Percentiles rank a stretch among this genome's conserved stretches.
Conservation (phyloP, 208 protist genomes). For the Wallacemonas rigidus region DNA sequence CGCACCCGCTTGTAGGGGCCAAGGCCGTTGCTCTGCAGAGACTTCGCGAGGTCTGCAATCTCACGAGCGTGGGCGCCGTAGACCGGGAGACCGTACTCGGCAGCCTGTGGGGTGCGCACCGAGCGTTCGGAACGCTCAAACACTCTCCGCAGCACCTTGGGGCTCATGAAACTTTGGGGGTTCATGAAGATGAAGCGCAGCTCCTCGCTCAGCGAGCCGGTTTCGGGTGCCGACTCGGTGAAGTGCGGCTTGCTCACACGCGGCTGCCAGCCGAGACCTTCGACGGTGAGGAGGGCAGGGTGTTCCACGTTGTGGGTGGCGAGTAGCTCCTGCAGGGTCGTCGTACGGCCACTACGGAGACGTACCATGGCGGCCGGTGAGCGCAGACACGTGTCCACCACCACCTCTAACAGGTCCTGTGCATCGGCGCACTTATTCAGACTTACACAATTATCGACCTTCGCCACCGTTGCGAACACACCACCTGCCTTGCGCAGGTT, state of each 20-base stretch:
- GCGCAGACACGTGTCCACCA: conserved; percentile 71
- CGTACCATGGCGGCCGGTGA: conserved; percentile 53
- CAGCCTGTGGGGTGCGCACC: conserved; percentile 50
- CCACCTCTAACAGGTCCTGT: conserved; percentile 81
- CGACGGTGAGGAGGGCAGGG: conserved; percentile 70
- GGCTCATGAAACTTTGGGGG: conserved; percentile 54
- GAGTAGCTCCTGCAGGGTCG: conserved; percentile 82
- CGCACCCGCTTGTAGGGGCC: conserved; percentile 82
- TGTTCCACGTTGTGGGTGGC: conserved; percentile 53
- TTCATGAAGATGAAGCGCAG: conserved; percentile 82
- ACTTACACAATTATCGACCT: conserved; percentile 84
- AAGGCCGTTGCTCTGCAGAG: conserved; percentile 49
- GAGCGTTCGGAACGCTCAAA: conserved; percentile 60
- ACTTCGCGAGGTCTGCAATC: conserved; percentile 58
- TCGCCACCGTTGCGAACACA: conserved; percentile 79
- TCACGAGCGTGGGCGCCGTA: conserved; percentile 73
- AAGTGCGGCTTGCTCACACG: conserved; percentile 25
- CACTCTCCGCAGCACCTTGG: conserved; percentile 52
- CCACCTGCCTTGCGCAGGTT: conserved; percentile 79
- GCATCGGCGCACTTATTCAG: conserved; percentile 72
- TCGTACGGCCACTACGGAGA: conserved; percentile 55
- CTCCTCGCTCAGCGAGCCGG: conserved; percentile 61
- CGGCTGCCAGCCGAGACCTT: conserved; percentile 84
- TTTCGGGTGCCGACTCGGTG: conserved; percentile 43
- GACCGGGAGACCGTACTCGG: conserved; percentile 84